Evolutionary conservation across 2,329 filamentous ascomycete species (phyloP).

Genomic region (Venturia asperata): DNA sequence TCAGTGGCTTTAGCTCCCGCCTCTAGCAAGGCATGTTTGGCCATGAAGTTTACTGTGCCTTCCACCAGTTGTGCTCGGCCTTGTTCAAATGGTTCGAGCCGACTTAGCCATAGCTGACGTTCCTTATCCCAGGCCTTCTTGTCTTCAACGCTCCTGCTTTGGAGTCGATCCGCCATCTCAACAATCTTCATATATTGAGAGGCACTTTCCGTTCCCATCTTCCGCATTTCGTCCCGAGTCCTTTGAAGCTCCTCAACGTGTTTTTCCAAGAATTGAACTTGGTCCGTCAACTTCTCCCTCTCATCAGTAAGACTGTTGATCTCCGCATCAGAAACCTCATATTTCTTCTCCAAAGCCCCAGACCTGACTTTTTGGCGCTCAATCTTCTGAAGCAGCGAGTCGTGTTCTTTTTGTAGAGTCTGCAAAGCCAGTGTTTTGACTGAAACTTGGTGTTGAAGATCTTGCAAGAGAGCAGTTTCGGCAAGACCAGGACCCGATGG

Average conservation of each 20-base stretch:
- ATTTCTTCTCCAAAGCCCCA: slow-evolving; percentile 42
- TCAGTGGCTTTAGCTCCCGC: no score
- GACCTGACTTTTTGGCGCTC: slow-evolving; percentile 45
- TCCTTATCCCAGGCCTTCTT: slow-evolving; percentile 38
- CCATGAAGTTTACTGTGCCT: neutral
- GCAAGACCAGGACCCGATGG: slow-evolving; percentile 23
- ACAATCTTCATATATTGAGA: slow-evolving; percentile 46
- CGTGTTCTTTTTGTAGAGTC: slow-evolving; percentile 49
- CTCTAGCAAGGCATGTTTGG: neutral
- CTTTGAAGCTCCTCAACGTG: slow-evolving; percentile 44
- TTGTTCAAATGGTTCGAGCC: slow-evolving; percentile 12
- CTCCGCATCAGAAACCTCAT: slow-evolving; percentile 32
- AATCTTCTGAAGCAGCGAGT: slow-evolving; percentile 45
- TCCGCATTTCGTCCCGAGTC: slow-evolving; percentile 42
- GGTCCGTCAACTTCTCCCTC: slow-evolving; percentile 42
- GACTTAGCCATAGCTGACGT: slow-evolving; percentile 28
- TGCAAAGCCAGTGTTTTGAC: slow-evolving; percentile 47
- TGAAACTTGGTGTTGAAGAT: slow-evolving; percentile 49
- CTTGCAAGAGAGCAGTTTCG: slow-evolving; percentile 38
- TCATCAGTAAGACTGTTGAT: slow-evolving; percentile 47
- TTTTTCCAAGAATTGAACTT: slow-evolving; percentile 42
- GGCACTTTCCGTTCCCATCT: slow-evolving; percentile 37
- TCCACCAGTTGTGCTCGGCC: neutral
- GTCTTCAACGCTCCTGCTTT: slow-evolving; percentile 39
- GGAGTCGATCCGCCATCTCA: slow-evolving; percentile 42